Evolutionary conservation across 1,284 basidiomycete species (phyloP), one percentile per base, ranked within the genome.

Genomic region (Pseudozyma pruni): DNA sequence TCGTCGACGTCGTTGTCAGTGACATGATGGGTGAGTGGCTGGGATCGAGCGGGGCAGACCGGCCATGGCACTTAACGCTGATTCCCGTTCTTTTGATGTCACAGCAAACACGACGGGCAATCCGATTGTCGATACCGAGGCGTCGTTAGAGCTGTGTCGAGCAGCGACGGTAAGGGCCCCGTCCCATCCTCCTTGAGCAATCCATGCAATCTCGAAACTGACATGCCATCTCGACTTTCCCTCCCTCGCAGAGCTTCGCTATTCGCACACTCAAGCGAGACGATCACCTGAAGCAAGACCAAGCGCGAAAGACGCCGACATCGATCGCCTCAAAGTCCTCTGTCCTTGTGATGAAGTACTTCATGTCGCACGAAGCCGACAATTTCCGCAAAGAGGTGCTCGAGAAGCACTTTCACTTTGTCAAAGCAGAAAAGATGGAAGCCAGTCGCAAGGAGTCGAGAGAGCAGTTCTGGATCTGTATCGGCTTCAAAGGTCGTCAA

Each of bases 381-480:
- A 14, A 46, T 3, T 79, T 79, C 27, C 71, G 75, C 29, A 63
- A 53, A n/a, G 23, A 55, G 8, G 70, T 74, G 25, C 63, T 78
- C 7, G 59, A 74, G n/a, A 51, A 29, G 17, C 44, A 63, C 45
- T 79, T 79, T 31, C 41, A 44, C 9, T 51, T 58, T 31, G 78
- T 79, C 47, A 74, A 69, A 31, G 50, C 68, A 3, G 75, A 75
- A 20, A 79, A 79, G 50, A 72, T 76, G 64, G 56, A 60, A 1
- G 78, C 75, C 4, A 78, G 76, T 41, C 69, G 78, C 7, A 48
- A 76, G 32, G 71, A 69, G 44, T 78, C 76, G 7, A 56, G 74
- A 23, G 78, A 79, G 38, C 72, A 74, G 38, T 79, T 75, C 39
- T 79, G 78, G 78, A 62, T 79, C 27, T 78, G 75, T 20, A 54